Evolutionary conservation across 2,329 filamentous ascomycete genomes (phyloP), one percentile per base, ranked within the genome.

Genomic region (Colletotrichum liaoningense): DNA sequence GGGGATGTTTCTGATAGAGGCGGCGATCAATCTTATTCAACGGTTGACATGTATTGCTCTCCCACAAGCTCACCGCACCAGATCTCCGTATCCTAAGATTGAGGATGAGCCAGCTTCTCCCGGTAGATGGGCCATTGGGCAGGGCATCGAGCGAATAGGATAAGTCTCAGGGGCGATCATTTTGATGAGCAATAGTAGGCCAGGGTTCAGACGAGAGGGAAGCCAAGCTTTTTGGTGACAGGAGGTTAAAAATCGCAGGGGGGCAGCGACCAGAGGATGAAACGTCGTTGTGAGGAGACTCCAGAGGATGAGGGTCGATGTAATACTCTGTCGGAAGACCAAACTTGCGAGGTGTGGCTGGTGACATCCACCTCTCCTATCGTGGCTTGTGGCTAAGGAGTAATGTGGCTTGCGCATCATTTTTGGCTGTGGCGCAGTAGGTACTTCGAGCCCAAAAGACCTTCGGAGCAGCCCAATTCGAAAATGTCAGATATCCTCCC

Each of bases 221-320:
- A 22, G 70, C 70, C 60, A 73, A 73, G 70, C 70, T 73, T 72
- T 72, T 70, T 52, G 70, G 60, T 73, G 70, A 73, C 70, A 73
- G 56, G 70, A 73, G 70, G 67, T 52, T 73, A 69, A 65, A 70
- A n/a, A 5, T 6, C 24, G 54, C 66, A 69, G 60, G 70, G 66
- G 57, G 19, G 3, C 57, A 22, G 8, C 11, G 22, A 12, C n/a
- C 9, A n/a, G 35, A 62, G 58, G 60, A 24, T 33, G 70, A 70
- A 73, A 73, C 70, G 67, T 22, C 19, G 19, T 22, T 19, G 8
- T 49, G 42, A 12, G 9, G 33, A 35, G 33, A 35, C 33, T 35
- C 12, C 11, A 35, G 33, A 49, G 42, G 16, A 55, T 12, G 35
- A 58, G 54, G 22, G 22, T 30, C 35, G 55, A 49, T 30, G 16